A percentile compares a stretch with the other conserved stretches of the same genome.
phyloP scores from a whole-genome alignment of 2,329 filamentous ascomycete genomes.

The Harringtonia aguacate region DNA sequence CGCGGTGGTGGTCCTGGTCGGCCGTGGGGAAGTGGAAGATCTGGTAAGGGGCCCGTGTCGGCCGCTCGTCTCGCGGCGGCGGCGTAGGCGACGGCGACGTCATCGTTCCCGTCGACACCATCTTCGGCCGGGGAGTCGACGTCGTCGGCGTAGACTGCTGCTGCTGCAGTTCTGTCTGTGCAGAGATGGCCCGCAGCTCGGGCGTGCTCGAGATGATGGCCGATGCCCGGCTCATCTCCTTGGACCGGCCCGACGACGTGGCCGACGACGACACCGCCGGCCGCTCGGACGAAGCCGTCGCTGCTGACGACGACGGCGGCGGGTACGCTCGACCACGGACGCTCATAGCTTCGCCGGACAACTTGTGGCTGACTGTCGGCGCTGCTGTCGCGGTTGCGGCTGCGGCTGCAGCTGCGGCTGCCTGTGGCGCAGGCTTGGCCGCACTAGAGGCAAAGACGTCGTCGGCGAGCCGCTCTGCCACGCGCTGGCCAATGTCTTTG shows the following conservation, averaged over 20 bases:
- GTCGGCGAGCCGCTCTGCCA: conserved; percentile 70
- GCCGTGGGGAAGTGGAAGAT: conserved; percentile 30
- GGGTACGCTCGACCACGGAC: not conserved
- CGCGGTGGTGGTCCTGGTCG: conserved; percentile 21
- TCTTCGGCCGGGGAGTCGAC: conserved; percentile 17
- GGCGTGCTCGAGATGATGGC: conserved; percentile 53
- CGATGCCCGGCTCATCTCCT: conserved; percentile 47
- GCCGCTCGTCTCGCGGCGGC: conserved; percentile 29
- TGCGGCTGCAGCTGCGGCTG: not conserved
- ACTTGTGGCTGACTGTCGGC: conserved; percentile 18
- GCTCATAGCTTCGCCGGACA: conserved; percentile 5
- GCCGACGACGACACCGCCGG: no score
- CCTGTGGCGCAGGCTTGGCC: conserved; percentile 13
- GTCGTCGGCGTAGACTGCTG: conserved; percentile 13
- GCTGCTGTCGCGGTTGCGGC: conserved; percentile 16
- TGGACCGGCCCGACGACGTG: no score
- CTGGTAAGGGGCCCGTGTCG: conserved; percentile 23
- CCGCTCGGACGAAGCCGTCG: not conserved
- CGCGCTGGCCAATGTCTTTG: conserved; percentile 50
- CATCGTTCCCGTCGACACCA: conserved; percentile 65
- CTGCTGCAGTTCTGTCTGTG: conserved; percentile 18
- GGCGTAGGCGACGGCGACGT: conserved; percentile 49
- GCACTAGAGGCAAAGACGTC: conserved; percentile 59
- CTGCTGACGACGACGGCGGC: not conserved
- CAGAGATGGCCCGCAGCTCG: conserved; percentile 47